These are phyloP conservation scores for Oryza brachyantha DNA, from an alignment of 176 grass and related monocot species.

Conservation along the genomic window DNA sequence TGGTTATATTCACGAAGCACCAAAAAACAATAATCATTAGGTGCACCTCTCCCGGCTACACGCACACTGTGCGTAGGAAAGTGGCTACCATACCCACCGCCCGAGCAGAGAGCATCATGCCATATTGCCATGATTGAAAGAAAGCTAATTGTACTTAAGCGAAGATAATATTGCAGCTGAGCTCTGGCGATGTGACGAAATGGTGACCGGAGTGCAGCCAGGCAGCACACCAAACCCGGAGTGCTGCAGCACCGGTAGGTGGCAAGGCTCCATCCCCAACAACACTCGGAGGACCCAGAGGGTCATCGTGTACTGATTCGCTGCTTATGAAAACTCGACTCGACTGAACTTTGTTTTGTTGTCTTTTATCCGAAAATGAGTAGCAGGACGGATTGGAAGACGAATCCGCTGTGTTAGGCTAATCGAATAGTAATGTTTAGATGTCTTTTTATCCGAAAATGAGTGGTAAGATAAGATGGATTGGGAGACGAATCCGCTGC, in stretches of 20 bases:
- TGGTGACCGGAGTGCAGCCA: neutral
- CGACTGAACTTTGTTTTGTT: neutral
- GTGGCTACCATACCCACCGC: neutral
- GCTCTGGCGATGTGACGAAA: neutral
- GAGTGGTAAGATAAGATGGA: neutral
- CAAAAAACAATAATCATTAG: neutral
- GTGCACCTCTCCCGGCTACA: neutral
- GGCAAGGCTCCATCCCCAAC: neutral
- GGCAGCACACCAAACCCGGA: neutral
- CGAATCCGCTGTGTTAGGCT: neutral
- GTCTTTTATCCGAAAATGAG: neutral
- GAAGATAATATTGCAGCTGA: neutral
- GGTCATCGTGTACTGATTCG: neutral
- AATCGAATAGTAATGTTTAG: no score
- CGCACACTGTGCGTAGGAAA: neutral
- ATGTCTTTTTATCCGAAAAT: neutral
- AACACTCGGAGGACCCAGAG: neutral
- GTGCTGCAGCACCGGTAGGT: conserved; percentile 13
- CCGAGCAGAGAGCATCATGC: neutral
- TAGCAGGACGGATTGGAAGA: neutral
- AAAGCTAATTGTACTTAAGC: neutral
- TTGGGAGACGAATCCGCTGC: neutral
- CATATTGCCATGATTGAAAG: neutral
- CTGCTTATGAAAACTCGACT: neutral
- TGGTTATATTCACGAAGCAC: neutral